These are phyloP conservation scores for Kurtzmaniella fragi DNA, from an alignment of 805 yeast species.

Conservation along the genomic window DNA sequence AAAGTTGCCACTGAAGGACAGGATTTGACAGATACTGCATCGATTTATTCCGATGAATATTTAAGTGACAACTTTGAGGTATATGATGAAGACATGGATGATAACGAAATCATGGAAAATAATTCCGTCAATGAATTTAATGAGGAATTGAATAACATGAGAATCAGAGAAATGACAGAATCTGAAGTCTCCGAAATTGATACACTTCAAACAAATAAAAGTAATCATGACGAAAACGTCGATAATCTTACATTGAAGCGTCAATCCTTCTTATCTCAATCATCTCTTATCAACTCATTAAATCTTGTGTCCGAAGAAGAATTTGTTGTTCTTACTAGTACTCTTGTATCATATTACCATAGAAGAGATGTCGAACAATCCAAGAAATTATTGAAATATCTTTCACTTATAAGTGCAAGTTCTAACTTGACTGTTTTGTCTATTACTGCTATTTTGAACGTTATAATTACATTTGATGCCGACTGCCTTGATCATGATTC, in stretches of 20 bases:
- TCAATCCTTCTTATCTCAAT: constrained; percentile 8
- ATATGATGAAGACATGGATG: constrained; percentile 9
- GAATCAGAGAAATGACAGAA: neutral
- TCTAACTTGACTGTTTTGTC: constrained; percentile 23
- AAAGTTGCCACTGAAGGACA: constrained; percentile 17
- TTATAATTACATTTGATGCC: constrained; percentile 13
- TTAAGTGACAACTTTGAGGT: constrained; percentile 5
- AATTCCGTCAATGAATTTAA: neutral
- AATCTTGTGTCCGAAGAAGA: constrained; percentile 31
- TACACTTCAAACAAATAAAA: neutral
- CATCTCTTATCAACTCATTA: constrained; percentile 23
- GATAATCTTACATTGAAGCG: neutral
- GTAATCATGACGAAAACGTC: neutral
- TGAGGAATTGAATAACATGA: neutral
- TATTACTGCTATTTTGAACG: constrained; percentile 27
- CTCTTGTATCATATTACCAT: constrained; percentile 19
- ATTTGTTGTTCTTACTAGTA: constrained; percentile 24
- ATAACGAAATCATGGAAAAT: constrained; percentile 5
- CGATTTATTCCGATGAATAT: constrained; percentile 8
- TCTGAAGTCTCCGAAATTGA: neutral
- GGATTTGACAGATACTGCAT: constrained; percentile 28
- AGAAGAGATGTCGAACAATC: constrained; percentile 13
- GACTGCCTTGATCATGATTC: constrained; percentile 15
- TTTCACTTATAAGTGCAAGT: constrained; percentile 12
- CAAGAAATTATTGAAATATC: constrained; percentile 17